Base-by-base conservation (phyloP, 305 asterid genomes). In the Withania somnifera region DNA sequence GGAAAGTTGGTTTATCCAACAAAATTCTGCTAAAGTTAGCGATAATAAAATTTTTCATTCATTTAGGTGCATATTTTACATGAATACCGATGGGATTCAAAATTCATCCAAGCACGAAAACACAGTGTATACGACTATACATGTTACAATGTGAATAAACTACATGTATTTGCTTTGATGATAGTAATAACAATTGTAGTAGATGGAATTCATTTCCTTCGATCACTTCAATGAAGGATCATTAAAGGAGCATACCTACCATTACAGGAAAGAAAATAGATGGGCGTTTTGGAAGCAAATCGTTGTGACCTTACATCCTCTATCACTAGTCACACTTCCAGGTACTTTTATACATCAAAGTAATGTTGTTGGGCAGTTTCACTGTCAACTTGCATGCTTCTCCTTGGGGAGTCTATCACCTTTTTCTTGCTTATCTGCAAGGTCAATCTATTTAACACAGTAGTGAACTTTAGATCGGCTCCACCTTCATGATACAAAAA, bases 401-500 rank as follows among this genome's bases (percentile, higher is more conserved):
- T 92, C 90, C 83, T 91, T 87, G 91, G 87, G 38, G 99, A 95
- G 28, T 92, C 96, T 6, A 95, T 76, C 81, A 94, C 88, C 94
- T 83, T 89, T 77, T 84, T 89, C 76, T 87, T 90, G 78, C 88
- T 93, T 73, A 91, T 88, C 82, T 91, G 97, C 1, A 92, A 87
- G 76, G 88, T 77, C 84, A 88, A 84, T 80, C 86, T 85, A 68
- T 84, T 84, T 57, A 88, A 85, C 68, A 88, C 80, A 73, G 84
- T 67, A 56, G 79, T 79, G 54, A 88, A 84, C 83, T 90, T 91
- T 81, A 69, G 76, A 45, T 88, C 91, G 6, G 93, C 95, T 51
- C 85, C 88, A 81, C 97, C 97, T 24, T 94, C 97, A 63, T 91
- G 97, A 89, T 95, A 95, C 76, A 95, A 82, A 8, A 95, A 95